A percentile compares a stretch with the other conserved stretches of the same genome.
These are phyloP conservation scores for Phytophthora citricola DNA, from an alignment of 352 stramenopile genomes.

Conservation along the genomic window DNA sequence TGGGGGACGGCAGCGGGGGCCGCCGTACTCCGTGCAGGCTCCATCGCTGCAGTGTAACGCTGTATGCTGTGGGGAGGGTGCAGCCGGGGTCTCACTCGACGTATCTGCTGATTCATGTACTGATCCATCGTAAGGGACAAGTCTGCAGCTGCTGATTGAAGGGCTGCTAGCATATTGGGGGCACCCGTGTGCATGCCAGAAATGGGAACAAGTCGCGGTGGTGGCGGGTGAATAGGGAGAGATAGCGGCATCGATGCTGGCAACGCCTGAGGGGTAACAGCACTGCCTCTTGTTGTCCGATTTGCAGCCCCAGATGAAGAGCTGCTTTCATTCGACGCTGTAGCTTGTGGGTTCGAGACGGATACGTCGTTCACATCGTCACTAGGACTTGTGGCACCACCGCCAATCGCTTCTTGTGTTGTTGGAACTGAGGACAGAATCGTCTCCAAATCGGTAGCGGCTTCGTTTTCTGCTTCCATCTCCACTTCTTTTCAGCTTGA, in stretches of 20 bases:
- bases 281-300: constrained; percentile 11
- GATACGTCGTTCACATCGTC: constrained; percentile 74
- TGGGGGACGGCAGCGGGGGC: constrained; percentile 40
- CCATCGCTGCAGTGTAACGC: constrained; percentile 42
- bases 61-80: constrained; percentile 50
- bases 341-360: constrained; percentile 46
- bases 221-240: constrained; percentile 42
- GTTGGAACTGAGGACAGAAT: constrained; percentile 66
- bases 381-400: constrained; percentile 60
- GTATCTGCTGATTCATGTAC: constrained; percentile 87
- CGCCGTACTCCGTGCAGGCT: constrained; percentile 32
- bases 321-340: constrained; percentile 43
- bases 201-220: constrained; percentile 46
- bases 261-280: constrained; percentile 10
- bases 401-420: constrained; percentile 59
- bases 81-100: constrained; percentile 74
- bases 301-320: constrained; percentile 36
- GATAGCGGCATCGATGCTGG: constrained; percentile 39
- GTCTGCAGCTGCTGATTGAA: constrained; percentile 69
- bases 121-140: constrained; percentile 77
- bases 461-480: constrained; percentile 79
- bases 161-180: constrained; percentile 64
- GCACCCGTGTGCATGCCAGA: constrained; percentile 39
- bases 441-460: constrained; percentile 74
- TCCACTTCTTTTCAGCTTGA: constrained; percentile 89